These are phyloP conservation scores for Isoetes taiwanensis DNA, from an alignment of 75 land plant genomes.

Conservation along the genomic window DNA sequence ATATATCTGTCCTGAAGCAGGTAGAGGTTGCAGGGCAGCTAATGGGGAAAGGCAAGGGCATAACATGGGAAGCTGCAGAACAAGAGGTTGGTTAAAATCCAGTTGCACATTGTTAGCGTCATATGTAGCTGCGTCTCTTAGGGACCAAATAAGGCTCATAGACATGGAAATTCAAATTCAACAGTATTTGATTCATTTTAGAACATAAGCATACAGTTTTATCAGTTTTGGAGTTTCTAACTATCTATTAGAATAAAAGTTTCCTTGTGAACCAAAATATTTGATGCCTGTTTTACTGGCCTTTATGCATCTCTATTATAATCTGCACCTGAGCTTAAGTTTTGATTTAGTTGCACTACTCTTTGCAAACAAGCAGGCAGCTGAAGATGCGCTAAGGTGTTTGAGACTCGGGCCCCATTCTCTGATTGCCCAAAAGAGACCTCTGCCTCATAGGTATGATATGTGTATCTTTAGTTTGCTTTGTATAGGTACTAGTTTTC, in stretches of 20 bases:
- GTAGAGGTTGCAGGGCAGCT: conserved; percentile 77
- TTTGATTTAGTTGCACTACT: neutral
- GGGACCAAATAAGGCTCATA: no score
- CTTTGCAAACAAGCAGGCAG: conserved; percentile 26
- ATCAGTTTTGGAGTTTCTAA: neutral
- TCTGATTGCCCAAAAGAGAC: neutral
- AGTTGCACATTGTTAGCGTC: no score
- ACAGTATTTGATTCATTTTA: neutral
- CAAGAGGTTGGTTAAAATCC: conserved; percentile 45
- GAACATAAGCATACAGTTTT: neutral
- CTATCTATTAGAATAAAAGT: neutral
- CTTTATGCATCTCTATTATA: neutral
- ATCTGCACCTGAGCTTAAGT: neutral
- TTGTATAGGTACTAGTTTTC: neutral
- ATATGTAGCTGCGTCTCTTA: no score
- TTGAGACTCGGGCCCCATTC: conserved; percentile 3
- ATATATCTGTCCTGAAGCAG: no score
- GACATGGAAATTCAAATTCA: neutral
- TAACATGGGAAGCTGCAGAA: conserved; percentile 77
- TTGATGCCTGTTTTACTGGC: neutral
- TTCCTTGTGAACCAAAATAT: neutral
- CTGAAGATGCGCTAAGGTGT: conserved; percentile 28
- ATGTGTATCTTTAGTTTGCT: neutral
- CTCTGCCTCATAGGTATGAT: neutral
- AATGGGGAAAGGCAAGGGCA: conserved; percentile 61